These are phyloP conservation scores for Mortierella sp. DNA, from an alignment of 371 early-diverging fungal species.

Conservation along the genomic window DNA sequence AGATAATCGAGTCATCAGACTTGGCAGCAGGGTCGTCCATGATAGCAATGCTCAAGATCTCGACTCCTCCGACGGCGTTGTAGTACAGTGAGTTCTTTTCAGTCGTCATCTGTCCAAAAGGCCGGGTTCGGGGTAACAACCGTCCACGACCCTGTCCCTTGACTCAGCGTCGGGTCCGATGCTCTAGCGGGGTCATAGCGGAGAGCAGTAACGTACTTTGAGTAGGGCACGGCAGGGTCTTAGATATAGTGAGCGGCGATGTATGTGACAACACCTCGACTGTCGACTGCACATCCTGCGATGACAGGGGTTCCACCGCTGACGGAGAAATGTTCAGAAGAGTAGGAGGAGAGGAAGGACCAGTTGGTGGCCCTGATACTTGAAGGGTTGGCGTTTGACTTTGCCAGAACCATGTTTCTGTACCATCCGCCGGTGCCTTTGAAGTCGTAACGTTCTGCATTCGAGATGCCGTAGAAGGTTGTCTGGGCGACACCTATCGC, in stretches of 20 bases:
- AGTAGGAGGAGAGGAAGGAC: not conserved
- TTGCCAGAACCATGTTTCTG: not conserved
- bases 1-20: not conserved
- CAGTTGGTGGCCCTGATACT: not conserved
- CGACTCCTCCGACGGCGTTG: not conserved
- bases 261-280: not conserved
- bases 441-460: not conserved
- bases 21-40: not conserved
- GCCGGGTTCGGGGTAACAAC: not conserved
- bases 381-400: not conserved
- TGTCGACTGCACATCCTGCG: not conserved
- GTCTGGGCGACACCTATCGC: not conserved
- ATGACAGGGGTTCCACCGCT: not conserved
- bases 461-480: not conserved
- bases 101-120: not conserved
- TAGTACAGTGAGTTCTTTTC: not conserved
- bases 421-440: not conserved
- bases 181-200: not conserved
- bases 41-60: not conserved
- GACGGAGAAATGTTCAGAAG: not conserved
- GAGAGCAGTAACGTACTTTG: not conserved
- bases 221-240: not conserved
- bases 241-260: not conserved
- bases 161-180: not conserved
- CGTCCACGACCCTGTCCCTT: not conserved